A percentile compares a stretch with the other conserved stretches of the same genome.
Conservation (phyloP, 345 rosid genomes). For the Pistacia atlantica region DNA sequence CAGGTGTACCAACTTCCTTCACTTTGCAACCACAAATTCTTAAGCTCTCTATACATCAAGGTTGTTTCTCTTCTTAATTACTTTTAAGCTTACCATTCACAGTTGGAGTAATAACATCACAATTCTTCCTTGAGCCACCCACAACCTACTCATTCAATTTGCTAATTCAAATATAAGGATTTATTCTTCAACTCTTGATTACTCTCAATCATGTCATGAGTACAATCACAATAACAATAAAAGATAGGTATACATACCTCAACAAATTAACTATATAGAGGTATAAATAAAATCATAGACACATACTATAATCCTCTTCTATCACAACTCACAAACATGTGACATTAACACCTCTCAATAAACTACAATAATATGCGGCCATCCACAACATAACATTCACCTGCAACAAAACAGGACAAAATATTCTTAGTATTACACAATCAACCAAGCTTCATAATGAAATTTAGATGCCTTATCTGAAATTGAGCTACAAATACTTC, state of each 20-base stretch:
- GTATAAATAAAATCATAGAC: not conserved
- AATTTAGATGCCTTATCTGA: not conserved
- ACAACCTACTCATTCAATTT: too few relatives aligned
- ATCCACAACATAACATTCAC: slow-evolving; percentile 6
- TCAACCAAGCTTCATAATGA: not conserved
- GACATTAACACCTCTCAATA: not conserved
- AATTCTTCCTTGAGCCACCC: too few relatives aligned
- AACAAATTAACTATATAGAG: not conserved
- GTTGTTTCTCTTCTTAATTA: too few relatives aligned
- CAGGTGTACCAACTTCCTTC: slow-evolving; percentile 2
- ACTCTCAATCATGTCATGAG: not conserved
- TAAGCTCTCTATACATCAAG: too few relatives aligned
- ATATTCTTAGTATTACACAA: not conserved
- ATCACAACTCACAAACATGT: slow-evolving; percentile 4
- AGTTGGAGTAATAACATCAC: too few relatives aligned
- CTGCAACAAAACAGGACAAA: slow-evolving; percentile 9
- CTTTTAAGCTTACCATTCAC: too few relatives aligned
- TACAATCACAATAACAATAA: slow-evolving; percentile 17
- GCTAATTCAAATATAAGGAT: too few relatives aligned
- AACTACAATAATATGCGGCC: not conserved
- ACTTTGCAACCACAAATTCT: not conserved
- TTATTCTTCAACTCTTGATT: not conserved
- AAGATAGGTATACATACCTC: slow-evolving; percentile 5
- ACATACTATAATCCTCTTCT: not conserved
- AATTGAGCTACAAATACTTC: not conserved